A percentile compares a stretch with the other conserved stretches of the same genome.
These are phyloP conservation scores for Eucommia ulmoides DNA, from an alignment of 257 asterid species.

Conservation along the genomic window DNA sequence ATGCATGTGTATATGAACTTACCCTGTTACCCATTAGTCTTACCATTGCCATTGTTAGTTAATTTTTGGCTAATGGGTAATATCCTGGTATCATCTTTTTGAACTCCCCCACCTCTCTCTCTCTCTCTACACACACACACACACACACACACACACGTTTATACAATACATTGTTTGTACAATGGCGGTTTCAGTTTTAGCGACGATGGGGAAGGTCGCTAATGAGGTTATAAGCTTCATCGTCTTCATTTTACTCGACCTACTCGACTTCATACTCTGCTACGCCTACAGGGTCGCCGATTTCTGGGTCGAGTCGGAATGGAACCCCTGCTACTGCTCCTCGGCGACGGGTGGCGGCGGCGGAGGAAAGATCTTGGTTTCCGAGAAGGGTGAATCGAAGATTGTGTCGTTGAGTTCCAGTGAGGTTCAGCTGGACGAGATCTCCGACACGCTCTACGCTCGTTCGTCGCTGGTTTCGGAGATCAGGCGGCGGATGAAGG, in stretches of 20 bases:
- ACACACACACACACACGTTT: no score
- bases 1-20: no score
- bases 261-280: slow-evolving; percentile 53
- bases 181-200: slow-evolving; percentile 7
- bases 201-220: slow-evolving; percentile 26
- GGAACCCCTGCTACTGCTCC: slow-evolving; percentile 84
- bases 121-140: no score
- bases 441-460: slow-evolving; percentile 78
- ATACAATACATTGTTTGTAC: no score
- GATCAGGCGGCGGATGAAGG: slow-evolving; percentile 36
- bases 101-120: no score
- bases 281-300: slow-evolving; percentile 47
- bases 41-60: no score
- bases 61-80: no score
- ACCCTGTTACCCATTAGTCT: no score
- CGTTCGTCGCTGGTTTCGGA: slow-evolving; percentile 52
- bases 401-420: slow-evolving; percentile 43
- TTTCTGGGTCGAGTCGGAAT: slow-evolving; percentile 61
- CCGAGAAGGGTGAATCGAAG: slow-evolving; percentile 64
- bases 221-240: slow-evolving; percentile 47
- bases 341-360: slow-evolving; percentile 32
- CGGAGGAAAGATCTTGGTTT: slow-evolving; percentile 50
- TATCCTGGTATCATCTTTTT: no score
- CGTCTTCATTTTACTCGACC: slow-evolving; percentile 41
- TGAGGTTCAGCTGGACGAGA: slow-evolving; percentile 61